Percentiles rank a stretch among this genome's conserved stretches.
These are phyloP conservation scores for Diaporthe eres DNA, from an alignment of 2,329 filamentous ascomycete species.

Conservation along the genomic window DNA sequence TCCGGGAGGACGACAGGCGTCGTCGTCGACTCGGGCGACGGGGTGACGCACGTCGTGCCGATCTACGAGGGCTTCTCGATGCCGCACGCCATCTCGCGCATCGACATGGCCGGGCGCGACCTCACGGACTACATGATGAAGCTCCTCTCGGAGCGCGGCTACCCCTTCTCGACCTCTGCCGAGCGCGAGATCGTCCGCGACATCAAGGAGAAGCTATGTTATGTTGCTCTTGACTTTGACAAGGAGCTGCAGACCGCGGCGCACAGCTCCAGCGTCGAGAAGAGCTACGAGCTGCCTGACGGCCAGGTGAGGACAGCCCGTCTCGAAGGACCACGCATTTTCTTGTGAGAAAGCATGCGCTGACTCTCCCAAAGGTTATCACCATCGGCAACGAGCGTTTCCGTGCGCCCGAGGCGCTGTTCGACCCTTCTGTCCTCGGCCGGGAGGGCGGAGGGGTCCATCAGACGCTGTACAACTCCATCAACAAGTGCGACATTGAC, in stretches of 20 bases:
- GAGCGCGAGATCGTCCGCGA: conserved; percentile 67
- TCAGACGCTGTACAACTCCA: conserved; percentile 99
- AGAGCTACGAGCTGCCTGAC: conserved; percentile 99
- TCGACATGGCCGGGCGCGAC: conserved; percentile 99
- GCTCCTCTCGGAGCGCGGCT: conserved; percentile 99
- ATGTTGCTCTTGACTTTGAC: conserved; percentile 99
- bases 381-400: conserved; percentile 99
- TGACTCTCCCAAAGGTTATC: conserved; percentile 75
- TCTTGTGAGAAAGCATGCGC: not conserved
- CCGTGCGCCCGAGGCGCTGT: conserved; percentile 99
- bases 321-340: no score
- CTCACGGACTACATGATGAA: conserved; percentile 99
- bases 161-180: conserved; percentile 99
- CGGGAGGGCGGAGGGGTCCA: conserved; percentile 99
- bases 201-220: conserved; percentile 99
- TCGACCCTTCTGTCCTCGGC: conserved; percentile 98
- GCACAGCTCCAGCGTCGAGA: conserved; percentile 98
- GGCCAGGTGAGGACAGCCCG: conserved; percentile 69
- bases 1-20: conserved; percentile 99
- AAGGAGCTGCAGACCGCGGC: conserved; percentile 99
- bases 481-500: conserved; percentile 99
- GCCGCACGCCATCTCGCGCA: conserved; percentile 99
- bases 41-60: conserved; percentile 99
- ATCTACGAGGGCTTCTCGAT: conserved; percentile 99
- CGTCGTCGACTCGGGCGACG: conserved; percentile 99